Percentiles rank a stretch among this genome's conserved stretches.
Conservation (phyloP, 371 early-diverging fungal species). For the Lichtheimia hyalospora region DNA sequence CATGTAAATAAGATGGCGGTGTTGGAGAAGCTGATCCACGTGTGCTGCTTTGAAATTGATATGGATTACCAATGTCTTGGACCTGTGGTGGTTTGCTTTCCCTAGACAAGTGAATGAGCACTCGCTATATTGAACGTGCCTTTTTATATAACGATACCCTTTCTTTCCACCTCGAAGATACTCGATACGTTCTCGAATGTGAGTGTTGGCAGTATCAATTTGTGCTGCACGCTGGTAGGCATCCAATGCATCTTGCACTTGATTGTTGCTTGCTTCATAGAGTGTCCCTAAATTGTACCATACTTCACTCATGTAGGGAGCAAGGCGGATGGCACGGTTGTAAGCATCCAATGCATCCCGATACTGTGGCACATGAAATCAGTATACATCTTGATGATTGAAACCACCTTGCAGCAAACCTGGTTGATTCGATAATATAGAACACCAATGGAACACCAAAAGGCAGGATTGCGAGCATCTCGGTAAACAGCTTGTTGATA, state of each 20-base stretch:
- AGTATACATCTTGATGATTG: not conserved
- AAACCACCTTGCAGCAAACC: not conserved
- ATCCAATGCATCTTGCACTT: constrained; percentile 94
- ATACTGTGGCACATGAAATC: constrained; percentile 49
- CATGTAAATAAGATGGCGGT: not conserved
- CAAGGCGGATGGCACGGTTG: constrained; percentile 90
- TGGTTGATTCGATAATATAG: constrained; percentile 96
- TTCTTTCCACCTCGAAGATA: not conserved
- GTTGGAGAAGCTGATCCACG: constrained; percentile 2
- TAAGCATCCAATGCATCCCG: constrained; percentile 97
- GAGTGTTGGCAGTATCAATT: constrained; percentile 57
- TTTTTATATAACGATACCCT: too few species aligned
- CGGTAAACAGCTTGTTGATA: constrained; percentile 97
- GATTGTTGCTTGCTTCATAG: constrained; percentile 97
- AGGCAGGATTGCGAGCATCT: constrained; percentile 92
- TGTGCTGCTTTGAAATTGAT: constrained; percentile 12
- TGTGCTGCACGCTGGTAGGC: constrained; percentile 89
- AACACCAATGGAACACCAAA: constrained; percentile 99
- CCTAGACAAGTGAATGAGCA: not conserved
- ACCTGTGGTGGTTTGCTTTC: constrained; percentile 3
- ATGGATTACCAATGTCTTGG: constrained; percentile 10
- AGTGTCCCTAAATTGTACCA: constrained; percentile 96
- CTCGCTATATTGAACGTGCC: too few species aligned
- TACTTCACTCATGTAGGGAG: constrained; percentile 94
- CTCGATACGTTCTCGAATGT: constrained; percentile 82